phyloP scores from a whole-genome alignment of 768 basidiomycete genomes.

The Tricholoma bakamatsutake region DNA sequence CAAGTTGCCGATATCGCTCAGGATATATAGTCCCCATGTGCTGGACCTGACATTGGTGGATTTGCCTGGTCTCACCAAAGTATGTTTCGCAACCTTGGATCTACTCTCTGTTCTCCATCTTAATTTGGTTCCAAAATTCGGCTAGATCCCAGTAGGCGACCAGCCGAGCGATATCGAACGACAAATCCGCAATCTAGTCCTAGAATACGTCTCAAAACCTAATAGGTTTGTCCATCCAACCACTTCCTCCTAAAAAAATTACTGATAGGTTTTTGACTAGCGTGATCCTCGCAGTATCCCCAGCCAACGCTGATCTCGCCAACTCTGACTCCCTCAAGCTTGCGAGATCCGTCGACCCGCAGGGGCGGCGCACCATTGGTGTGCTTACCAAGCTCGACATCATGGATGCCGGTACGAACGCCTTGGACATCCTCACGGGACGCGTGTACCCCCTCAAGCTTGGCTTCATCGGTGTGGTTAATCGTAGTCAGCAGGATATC shows the following conservation, averaged over 20 bases:
- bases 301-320: slow-evolving; percentile 97
- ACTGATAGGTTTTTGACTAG: slow-evolving; percentile 30
- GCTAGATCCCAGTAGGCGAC: slow-evolving; percentile 89
- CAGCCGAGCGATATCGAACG: slow-evolving; percentile 98
- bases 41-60: slow-evolving; percentile 95
- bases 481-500: slow-evolving; percentile 97
- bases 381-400: slow-evolving; percentile 96
- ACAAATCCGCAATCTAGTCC: slow-evolving; percentile 90
- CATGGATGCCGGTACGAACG: slow-evolving; percentile 99
- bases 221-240: slow-evolving; percentile 61
- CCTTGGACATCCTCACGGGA: slow-evolving; percentile 91
- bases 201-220: slow-evolving; percentile 94
- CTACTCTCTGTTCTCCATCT: not conserved
- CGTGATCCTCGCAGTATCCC: slow-evolving; percentile 94
- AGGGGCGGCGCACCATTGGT: slow-evolving; percentile 94
- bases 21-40: slow-evolving; percentile 95
- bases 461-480: slow-evolving; percentile 97
- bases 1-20: slow-evolving; percentile 89
- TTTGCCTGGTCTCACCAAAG: slow-evolving; percentile 94
- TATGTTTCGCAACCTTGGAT: slow-evolving; percentile 25
- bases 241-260: not conserved
- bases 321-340: slow-evolving; percentile 98
- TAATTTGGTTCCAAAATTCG: not conserved
- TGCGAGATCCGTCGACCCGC: slow-evolving; percentile 91
- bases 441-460: slow-evolving; percentile 97